Conservation (phyloP, 2,329 filamentous ascomycete species). For the Pyrenochaeta sp. region DNA sequence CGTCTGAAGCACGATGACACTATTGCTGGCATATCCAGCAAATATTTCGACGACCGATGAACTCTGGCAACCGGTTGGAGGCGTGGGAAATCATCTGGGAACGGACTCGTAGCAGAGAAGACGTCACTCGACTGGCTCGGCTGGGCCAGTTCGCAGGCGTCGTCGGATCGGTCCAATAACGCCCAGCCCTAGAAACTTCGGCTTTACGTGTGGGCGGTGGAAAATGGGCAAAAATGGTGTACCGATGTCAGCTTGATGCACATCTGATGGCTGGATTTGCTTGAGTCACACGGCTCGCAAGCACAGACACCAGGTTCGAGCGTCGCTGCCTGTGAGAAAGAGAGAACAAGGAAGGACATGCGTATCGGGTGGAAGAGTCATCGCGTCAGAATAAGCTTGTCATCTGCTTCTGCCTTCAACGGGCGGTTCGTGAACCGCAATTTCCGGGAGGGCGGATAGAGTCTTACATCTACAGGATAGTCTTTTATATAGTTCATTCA, state of each 20-base stretch:
- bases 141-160: conserved; percentile 19
- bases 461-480: neutral
- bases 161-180: conserved; percentile 46
- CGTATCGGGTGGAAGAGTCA: conserved; percentile 43
- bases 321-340: conserved; percentile 43
- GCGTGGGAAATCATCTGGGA: conserved; percentile 47
- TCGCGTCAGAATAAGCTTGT: conserved; percentile 12
- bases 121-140: conserved; percentile 27
- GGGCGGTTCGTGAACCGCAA: neutral
- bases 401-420: conserved; percentile 4
- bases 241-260: conserved; percentile 46
- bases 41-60: conserved; percentile 23
- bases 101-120: conserved; percentile 49
- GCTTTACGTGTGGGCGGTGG: conserved; percentile 32
- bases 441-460: conserved; percentile 3
- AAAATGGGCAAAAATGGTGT: conserved; percentile 18
- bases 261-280: conserved; percentile 25
- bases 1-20: conserved; percentile 29
- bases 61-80: conserved; percentile 42
- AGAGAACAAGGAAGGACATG: conserved; percentile 20
- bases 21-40: conserved; percentile 10
- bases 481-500: neutral
- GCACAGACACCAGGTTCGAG: conserved; percentile 35
- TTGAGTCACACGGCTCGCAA: conserved; percentile 37
- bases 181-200: conserved; percentile 50